phyloP scores from a whole-genome alignment of 1,284 basidiomycete species.

The Marasmius tenuissimus region DNA sequence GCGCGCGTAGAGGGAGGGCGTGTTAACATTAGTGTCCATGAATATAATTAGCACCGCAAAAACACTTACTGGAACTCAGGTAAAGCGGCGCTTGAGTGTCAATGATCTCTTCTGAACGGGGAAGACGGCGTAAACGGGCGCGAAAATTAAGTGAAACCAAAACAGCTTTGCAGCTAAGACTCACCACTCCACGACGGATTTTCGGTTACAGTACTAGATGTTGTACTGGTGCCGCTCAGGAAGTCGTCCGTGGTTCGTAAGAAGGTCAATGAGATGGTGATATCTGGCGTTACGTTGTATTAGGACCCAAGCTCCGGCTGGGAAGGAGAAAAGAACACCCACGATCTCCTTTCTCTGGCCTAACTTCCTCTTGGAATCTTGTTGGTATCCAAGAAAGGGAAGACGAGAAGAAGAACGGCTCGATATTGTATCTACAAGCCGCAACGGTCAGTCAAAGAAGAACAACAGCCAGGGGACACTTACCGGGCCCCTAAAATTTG shows the following conservation, averaged over 20 bases:
- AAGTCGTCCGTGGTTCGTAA: not conserved
- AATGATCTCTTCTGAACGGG: constrained; percentile 35
- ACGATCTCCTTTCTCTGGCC: constrained; percentile 37
- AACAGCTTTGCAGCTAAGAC: not conserved
- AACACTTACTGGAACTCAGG: constrained; percentile 34
- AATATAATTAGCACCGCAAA: not conserved
- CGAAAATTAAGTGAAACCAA: not conserved
- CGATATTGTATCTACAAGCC: constrained; percentile 40
- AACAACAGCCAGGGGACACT: constrained; percentile 3
- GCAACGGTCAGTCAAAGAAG: not conserved
- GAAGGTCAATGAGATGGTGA: constrained; percentile 2
- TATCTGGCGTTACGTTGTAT: not conserved
- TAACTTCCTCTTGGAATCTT: constrained; percentile 41
- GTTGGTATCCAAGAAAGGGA: constrained; percentile 51
- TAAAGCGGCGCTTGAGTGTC: constrained; percentile 51
- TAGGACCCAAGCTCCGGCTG: not conserved
- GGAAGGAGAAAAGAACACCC: constrained; percentile 16
- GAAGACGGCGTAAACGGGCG: constrained; percentile 8
- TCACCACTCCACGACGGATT: not conserved
- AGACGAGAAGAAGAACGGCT: constrained; percentile 52
- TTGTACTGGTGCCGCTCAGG: not conserved
- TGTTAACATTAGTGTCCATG: not conserved
- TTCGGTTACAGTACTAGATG: not conserved
- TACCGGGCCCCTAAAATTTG: constrained; percentile 47
- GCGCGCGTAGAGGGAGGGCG: not conserved